Percentiles rank a stretch among this genome's conserved stretches.
These are phyloP conservation scores for Aspergillus panamensis DNA, from an alignment of 495 filamentous ascomycete genomes.

Conservation along the genomic window DNA sequence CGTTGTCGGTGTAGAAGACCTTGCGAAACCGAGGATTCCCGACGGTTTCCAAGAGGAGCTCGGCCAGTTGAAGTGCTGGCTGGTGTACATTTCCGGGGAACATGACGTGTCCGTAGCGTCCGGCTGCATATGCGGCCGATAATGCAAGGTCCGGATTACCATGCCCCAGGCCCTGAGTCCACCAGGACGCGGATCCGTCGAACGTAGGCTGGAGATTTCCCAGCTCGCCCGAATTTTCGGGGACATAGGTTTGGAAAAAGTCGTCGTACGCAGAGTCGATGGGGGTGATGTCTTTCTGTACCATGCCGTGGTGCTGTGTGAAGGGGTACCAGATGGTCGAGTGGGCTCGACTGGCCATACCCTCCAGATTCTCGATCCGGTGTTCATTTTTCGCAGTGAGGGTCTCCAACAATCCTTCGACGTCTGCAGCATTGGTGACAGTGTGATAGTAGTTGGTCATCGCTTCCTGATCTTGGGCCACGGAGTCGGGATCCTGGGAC, in stretches of 20 bases:
- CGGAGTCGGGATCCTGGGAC: conserved; percentile 26
- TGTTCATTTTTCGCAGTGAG: conserved; percentile 45
- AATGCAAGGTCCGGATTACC: conserved; percentile 63
- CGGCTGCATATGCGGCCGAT: conserved; percentile 71
- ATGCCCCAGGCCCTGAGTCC: conserved; percentile 80
- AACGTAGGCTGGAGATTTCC: conserved; percentile 56
- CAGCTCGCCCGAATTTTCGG: conserved; percentile 8
- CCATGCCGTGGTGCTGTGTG: conserved; percentile 66
- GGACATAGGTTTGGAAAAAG: conserved; percentile 60
- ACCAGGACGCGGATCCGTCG: conserved; percentile 80
- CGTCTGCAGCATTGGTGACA: conserved; percentile 35
- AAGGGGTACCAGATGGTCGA: conserved; percentile 76
- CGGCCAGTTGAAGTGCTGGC: conserved; percentile 63
- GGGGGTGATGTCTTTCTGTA: conserved; percentile 54
- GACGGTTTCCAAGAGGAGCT: conserved; percentile 52
- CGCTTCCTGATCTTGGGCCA: conserved; percentile 45
- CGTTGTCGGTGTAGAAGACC: conserved; percentile 77
- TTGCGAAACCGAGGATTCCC: conserved; percentile 58
- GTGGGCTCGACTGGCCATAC: conserved; percentile 55
- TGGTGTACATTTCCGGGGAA: conserved; percentile 70
- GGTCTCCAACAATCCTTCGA: conserved; percentile 40
- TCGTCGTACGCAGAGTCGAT: conserved; percentile 76
- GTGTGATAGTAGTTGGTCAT: conserved; percentile 58
- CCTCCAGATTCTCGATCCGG: conserved; percentile 53
- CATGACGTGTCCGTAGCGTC: conserved; percentile 84